Evolutionary conservation across 1,139 yeast species (phyloP).

Genomic region (Spencermartinsiella ligniputridi): DNA sequence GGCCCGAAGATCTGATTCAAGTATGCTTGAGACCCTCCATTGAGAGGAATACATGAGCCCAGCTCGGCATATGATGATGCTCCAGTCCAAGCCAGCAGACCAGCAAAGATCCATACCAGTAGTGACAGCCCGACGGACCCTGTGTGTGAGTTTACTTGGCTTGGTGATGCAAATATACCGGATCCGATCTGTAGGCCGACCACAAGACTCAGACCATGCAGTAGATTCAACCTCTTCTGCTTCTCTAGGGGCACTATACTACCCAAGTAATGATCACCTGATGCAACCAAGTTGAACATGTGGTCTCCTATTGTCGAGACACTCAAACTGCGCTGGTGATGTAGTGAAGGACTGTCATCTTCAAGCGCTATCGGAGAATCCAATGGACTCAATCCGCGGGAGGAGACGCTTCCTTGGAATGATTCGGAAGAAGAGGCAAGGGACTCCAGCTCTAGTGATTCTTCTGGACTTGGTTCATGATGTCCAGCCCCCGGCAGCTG

Average conservation of each 20-base stretch:
- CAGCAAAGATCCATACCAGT: conserved; percentile 38
- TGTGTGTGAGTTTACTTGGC: conserved; percentile 35
- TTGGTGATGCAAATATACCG: conserved; percentile 42
- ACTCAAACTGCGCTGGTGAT: conserved; percentile 22
- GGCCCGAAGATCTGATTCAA: conserved; percentile 38
- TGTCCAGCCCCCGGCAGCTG: background rate
- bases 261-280: conserved; percentile 23
- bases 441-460: conserved; percentile 35
- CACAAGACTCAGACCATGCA: conserved; percentile 39
- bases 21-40: conserved; percentile 42
- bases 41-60: conserved; percentile 39
- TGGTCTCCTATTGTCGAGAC: conserved; percentile 30
- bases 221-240: conserved; percentile 33
- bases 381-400: conserved; percentile 26
- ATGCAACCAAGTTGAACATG: conserved; percentile 29
- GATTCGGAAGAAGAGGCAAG: conserved; percentile 32
- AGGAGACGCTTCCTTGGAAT: conserved; percentile 18
- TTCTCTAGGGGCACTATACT: conserved; percentile 30
- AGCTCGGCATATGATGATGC: conserved; percentile 42
- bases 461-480: too few species aligned
- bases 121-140: conserved; percentile 40
- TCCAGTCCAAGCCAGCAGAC: conserved; percentile 42
- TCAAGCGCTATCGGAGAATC: conserved; percentile 14
- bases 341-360: conserved; percentile 1
- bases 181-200: conserved; percentile 43